Percentiles rank a stretch among this genome's conserved stretches.
These are phyloP conservation scores for Xerocomus nothofagi DNA, from an alignment of 1,284 basidiomycete genomes.

Conservation along the genomic window DNA sequence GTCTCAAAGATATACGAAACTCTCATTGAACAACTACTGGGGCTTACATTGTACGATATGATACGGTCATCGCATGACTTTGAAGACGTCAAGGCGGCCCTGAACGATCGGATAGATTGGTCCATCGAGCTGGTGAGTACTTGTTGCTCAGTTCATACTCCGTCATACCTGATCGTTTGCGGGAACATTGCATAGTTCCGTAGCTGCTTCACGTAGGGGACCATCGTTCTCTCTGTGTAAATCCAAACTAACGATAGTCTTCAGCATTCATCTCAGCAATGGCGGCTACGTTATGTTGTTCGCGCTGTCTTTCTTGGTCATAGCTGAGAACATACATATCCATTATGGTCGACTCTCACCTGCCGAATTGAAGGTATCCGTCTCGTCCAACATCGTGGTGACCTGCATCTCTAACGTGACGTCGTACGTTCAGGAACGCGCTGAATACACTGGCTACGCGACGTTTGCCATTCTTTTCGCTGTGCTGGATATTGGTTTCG, in stretches of 20 bases:
- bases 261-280: slow-evolving; percentile 27
- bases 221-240: background rate
- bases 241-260: slow-evolving; percentile 1
- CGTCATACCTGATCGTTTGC: slow-evolving; percentile 2
- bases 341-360: slow-evolving; percentile 26
- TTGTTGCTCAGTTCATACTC: background rate
- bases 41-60: slow-evolving; percentile 18
- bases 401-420: background rate
- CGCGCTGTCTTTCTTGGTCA: slow-evolving; percentile 17
- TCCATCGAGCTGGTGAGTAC: slow-evolving; percentile 27
- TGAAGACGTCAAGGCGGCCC: slow-evolving; percentile 20
- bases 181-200: slow-evolving; percentile 19
- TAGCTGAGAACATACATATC: slow-evolving; percentile 26
- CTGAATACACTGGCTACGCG: slow-evolving; percentile 12
- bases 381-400: background rate
- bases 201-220: slow-evolving; percentile 23
- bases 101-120: slow-evolving; percentile 22
- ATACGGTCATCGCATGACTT: slow-evolving; percentile 20
- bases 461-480: slow-evolving; percentile 22
- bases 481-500: slow-evolving; percentile 22
- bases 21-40: slow-evolving; percentile 3
- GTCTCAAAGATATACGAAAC: background rate
- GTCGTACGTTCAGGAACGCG: slow-evolving; percentile 13
- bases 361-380: slow-evolving; percentile 26
- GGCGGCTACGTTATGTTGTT: slow-evolving; percentile 8